A percentile compares a stretch with the other conserved stretches of the same genome.
Conservation (phyloP, 768 basidiomycete species). For the Auricularia cornea region DNA sequence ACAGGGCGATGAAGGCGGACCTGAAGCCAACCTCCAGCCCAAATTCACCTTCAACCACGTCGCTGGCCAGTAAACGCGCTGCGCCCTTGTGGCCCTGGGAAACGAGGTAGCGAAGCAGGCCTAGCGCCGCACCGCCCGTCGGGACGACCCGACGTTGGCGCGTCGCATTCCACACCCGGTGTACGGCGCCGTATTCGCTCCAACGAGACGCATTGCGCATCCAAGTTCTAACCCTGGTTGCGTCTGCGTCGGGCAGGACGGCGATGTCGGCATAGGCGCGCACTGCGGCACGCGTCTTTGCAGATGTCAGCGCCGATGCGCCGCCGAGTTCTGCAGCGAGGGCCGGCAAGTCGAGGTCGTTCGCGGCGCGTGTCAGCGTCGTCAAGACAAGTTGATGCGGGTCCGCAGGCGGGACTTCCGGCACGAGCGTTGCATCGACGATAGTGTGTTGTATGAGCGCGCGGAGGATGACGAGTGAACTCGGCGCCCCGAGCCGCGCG, state of each 20-base stretch:
- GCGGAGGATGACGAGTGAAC: background rate
- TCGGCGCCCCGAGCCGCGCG: background rate
- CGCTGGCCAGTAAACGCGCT: background rate
- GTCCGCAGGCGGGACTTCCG: background rate
- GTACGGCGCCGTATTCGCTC: background rate
- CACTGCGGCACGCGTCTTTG: background rate
- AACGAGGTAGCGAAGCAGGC: background rate
- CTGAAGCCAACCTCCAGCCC: background rate
- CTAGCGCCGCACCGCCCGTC: background rate
- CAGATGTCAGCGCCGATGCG: background rate
- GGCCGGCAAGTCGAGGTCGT: background rate
- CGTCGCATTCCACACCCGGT: background rate
- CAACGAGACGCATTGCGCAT: background rate
- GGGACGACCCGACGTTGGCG: background rate
- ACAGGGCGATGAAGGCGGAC: background rate
- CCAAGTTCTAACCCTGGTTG: background rate
- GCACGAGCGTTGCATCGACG: background rate
- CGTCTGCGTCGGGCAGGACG: background rate
- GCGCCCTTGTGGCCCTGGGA: background rate
- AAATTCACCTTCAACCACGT: background rate
- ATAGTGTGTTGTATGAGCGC: background rate
- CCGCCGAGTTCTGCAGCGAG: background rate
- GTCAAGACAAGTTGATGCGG: background rate
- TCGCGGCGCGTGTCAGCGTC: background rate
- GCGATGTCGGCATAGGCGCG: background rate